Evolutionary conservation across 2,329 filamentous ascomycete species (phyloP).

Genomic region (Cercospora zeina): DNA sequence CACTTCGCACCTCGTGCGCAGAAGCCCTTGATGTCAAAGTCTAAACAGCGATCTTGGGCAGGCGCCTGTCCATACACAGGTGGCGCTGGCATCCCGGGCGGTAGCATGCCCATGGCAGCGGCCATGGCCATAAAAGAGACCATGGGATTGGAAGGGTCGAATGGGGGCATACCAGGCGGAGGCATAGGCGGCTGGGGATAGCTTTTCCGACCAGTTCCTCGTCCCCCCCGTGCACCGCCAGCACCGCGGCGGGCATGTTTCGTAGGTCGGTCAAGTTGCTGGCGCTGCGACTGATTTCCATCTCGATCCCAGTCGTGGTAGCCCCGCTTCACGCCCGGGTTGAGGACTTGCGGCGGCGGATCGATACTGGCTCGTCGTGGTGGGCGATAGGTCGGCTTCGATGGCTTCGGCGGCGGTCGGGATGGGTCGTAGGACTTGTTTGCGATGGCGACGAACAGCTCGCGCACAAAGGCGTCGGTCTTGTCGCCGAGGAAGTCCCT

Average conservation of each 20-base stretch:
- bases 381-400: slow-evolving; percentile 24
- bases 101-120: slow-evolving; percentile 53
- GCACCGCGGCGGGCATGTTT: slow-evolving; percentile 64
- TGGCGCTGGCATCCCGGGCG: slow-evolving; percentile 47
- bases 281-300: slow-evolving; percentile 41
- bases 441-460: slow-evolving; percentile 67
- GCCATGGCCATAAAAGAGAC: slow-evolving; percentile 64
- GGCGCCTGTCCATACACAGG: not conserved
- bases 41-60: slow-evolving; percentile 57
- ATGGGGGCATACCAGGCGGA: slow-evolving; percentile 51
- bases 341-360: slow-evolving; percentile 33
- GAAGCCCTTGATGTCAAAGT: slow-evolving; percentile 72
- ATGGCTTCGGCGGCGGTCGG: slow-evolving; percentile 23
- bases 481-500: slow-evolving; percentile 73
- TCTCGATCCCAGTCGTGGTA: slow-evolving; percentile 57
- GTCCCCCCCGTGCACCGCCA: slow-evolving; percentile 37
- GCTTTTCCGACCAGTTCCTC: slow-evolving; percentile 23
- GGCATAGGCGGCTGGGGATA: slow-evolving; percentile 44
- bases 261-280: slow-evolving; percentile 47
- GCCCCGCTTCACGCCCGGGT: slow-evolving; percentile 56
- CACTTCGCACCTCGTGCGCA: slow-evolving; percentile 68
- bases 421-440: slow-evolving; percentile 51
- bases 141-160: slow-evolving; percentile 63
- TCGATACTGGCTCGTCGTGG: slow-evolving; percentile 29
- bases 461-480: slow-evolving; percentile 64